Evolutionary conservation across 2,329 filamentous ascomycete genomes (phyloP).

Genomic region (Diaporthe citri): DNA sequence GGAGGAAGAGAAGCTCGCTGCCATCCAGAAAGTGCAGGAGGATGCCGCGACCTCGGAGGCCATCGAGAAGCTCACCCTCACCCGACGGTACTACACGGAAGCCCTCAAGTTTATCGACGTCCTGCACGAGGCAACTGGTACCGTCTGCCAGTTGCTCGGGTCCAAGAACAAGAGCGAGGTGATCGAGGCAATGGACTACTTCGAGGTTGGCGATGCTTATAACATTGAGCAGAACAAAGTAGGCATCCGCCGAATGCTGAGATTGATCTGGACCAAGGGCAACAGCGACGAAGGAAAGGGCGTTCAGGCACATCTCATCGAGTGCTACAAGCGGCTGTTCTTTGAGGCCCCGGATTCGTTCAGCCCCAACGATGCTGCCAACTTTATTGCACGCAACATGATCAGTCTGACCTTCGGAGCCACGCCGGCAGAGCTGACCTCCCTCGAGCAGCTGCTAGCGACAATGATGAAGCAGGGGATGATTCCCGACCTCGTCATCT

Average conservation of each 20-base stretch:
- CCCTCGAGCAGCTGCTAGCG: constrained; percentile 91
- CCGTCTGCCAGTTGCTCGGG: constrained; percentile 87
- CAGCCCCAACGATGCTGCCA: constrained; percentile 88
- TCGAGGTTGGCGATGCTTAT: constrained; percentile 94
- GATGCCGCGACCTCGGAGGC: constrained; percentile 91
- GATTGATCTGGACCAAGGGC: constrained; percentile 98
- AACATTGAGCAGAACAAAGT: constrained; percentile 93
- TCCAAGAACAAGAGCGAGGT: constrained; percentile 98
- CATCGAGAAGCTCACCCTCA: constrained; percentile 88
- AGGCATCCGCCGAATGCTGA: constrained; percentile 94
- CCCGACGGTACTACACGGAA: constrained; percentile 91
- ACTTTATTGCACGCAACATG: constrained; percentile 98
- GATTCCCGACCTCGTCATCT: constrained; percentile 86
- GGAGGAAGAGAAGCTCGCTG: constrained; percentile 81
- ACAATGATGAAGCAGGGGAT: constrained; percentile 98
- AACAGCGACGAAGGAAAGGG: constrained; percentile 99
- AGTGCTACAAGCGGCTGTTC: constrained; percentile 95
- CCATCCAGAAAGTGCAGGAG: constrained; percentile 83
- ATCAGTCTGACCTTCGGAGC: constrained; percentile 97
- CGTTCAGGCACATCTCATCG: constrained; percentile 95
- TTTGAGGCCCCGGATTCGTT: constrained; percentile 95
- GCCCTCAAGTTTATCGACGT: constrained; percentile 94
- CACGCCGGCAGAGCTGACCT: constrained; percentile 94
- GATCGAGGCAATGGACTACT: constrained; percentile 99
- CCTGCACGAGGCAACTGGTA: constrained; percentile 83